These are phyloP conservation scores for Brachypodium distachyon DNA, from an alignment of 202 grass and related monocot species.

Conservation along the genomic window DNA sequence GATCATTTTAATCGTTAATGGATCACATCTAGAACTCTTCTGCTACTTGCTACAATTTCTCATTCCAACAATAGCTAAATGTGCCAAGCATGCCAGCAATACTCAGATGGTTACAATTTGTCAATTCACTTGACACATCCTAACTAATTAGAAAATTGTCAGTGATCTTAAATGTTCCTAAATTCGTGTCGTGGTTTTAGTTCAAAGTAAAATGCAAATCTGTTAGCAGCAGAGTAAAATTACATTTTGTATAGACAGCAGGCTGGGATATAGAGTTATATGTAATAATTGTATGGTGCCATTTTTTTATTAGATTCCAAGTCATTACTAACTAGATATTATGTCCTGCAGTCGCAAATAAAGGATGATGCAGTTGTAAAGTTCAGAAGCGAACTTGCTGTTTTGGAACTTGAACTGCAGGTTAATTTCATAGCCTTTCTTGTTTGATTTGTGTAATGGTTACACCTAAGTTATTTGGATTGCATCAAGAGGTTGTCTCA, in stretches of 20 bases:
- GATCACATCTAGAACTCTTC: neutral
- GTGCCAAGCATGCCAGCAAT: too few species aligned
- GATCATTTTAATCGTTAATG: neutral
- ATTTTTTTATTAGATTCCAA: neutral
- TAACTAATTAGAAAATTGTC: neutral
- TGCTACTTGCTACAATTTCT: neutral
- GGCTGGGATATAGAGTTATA: neutral
- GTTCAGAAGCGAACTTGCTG: constrained; percentile 86
- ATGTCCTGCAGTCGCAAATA: constrained; percentile 54
- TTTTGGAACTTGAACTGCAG: constrained; percentile 95
- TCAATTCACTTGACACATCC: neutral
- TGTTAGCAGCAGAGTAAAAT: neutral
- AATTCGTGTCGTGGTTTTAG: too few species aligned
- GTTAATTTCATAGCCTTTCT: constrained; percentile 25
- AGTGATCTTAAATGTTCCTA: neutral
- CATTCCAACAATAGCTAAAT: too few species aligned
- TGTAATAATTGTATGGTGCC: neutral
- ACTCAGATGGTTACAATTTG: neutral
- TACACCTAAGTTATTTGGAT: constrained; percentile 1
- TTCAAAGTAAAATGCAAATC: neutral
- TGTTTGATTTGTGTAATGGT: neutral
- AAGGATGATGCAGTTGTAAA: constrained; percentile 58
- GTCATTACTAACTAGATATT: constrained; percentile 11
- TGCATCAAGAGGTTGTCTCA: neutral
- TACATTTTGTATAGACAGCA: neutral